Evolutionary conservation across 2,329 filamentous ascomycete species (phyloP).

Genomic region (Phaeoacremonium minimum): DNA sequence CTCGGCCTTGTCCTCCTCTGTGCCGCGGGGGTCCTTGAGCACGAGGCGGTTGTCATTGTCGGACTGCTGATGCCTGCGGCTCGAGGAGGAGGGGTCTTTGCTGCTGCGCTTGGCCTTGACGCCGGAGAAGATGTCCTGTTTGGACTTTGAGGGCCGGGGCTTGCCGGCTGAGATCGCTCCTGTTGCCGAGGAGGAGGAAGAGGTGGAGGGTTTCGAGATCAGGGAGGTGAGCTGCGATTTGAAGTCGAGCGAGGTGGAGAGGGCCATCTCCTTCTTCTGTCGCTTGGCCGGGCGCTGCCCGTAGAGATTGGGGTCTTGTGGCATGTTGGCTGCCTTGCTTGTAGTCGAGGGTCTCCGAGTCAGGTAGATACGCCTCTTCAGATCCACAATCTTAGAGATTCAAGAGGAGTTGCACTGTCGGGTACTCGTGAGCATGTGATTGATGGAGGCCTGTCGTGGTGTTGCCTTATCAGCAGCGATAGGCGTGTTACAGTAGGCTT

Average conservation of each 20-base stretch:
- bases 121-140: slow-evolving; percentile 64
- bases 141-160: slow-evolving; percentile 49
- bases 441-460: too few species aligned
- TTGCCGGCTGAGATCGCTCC: slow-evolving; percentile 38
- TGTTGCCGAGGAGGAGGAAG: slow-evolving; percentile 35
- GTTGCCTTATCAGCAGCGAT: too few species aligned
- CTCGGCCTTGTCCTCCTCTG: slow-evolving; percentile 61
- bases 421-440: too few species aligned
- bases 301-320: slow-evolving; percentile 70
- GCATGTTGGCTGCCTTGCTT: slow-evolving; percentile 44
- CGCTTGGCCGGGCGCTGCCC: slow-evolving; percentile 69
- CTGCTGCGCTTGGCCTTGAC: slow-evolving; percentile 35
- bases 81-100: slow-evolving; percentile 63
- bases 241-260: slow-evolving; percentile 76
- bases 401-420: too few species aligned
- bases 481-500: too few species aligned
- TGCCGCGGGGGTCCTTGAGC: slow-evolving; percentile 48
- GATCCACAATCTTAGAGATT: too few species aligned
- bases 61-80: slow-evolving; percentile 56
- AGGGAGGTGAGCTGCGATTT: slow-evolving; percentile 82
- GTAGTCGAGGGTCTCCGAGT: too few species aligned
- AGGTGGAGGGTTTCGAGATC: slow-evolving; percentile 51
- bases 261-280: slow-evolving; percentile 63
- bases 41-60: slow-evolving; percentile 34
- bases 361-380: too few species aligned